Evolutionary conservation across 2,329 filamentous ascomycete genomes (phyloP).

Genomic region (Chaetomium sp.): DNA sequence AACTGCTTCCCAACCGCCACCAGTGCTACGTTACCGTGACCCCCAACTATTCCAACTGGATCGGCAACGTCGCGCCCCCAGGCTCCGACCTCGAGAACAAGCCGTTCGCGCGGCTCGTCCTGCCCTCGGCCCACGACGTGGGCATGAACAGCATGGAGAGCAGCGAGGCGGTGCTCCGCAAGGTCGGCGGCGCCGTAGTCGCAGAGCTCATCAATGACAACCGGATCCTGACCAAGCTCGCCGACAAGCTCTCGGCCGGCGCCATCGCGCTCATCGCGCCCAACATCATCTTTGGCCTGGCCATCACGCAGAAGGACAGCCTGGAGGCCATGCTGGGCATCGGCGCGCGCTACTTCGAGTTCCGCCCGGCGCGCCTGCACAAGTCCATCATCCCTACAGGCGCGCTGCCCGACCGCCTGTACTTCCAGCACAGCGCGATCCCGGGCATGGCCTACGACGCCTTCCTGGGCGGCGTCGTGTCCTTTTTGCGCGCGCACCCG

Average conservation of each 20-base stretch:
- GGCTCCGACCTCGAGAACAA: conserved; percentile 44
- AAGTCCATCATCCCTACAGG: conserved; percentile 42
- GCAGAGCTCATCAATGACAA: conserved; percentile 36
- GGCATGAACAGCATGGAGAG: conserved; percentile 56
- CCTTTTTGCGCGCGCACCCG: conserved; percentile 46
- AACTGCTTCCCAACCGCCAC: conserved; percentile 45
- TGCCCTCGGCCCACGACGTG: conserved; percentile 51
- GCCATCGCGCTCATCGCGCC: conserved; percentile 41
- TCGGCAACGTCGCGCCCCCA: conserved; percentile 45
- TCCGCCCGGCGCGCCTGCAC: conserved; percentile 52
- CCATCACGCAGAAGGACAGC: conserved; percentile 55
- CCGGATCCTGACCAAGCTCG: conserved; percentile 32
- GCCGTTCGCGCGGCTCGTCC: conserved; percentile 48
- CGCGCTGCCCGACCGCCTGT: conserved; percentile 48
- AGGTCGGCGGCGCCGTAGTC: conserved; percentile 41
- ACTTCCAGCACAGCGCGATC: conserved; percentile 55
- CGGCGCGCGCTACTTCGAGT: conserved; percentile 56
- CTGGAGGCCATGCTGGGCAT: conserved; percentile 48
- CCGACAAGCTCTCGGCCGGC: conserved; percentile 35
- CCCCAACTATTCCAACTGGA: conserved; percentile 48
- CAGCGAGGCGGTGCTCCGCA: conserved; percentile 44
- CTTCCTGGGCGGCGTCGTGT: conserved; percentile 46
- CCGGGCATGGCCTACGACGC: conserved; percentile 52
- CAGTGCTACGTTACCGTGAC: conserved; percentile 51
- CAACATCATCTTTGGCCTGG: conserved; percentile 50